phyloP scores from a whole-genome alignment of 495 filamentous ascomycete species.

The Chaetomidium leptoderma region DNA sequence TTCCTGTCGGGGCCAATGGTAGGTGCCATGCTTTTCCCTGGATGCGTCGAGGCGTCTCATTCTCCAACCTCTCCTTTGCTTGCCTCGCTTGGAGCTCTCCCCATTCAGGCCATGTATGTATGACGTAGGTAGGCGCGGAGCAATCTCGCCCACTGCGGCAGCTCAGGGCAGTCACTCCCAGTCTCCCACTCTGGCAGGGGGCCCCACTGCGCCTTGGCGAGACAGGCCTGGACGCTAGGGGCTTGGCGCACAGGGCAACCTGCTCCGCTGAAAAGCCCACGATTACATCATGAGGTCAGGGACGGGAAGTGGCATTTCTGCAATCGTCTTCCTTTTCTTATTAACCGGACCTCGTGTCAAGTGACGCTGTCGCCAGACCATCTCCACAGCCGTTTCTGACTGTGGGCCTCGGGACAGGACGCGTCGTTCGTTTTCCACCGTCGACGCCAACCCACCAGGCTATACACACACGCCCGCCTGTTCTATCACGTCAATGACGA shows the following conservation, averaged over 20 bases:
- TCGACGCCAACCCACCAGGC: neutral
- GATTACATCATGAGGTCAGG: constrained; percentile 12
- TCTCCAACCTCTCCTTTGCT: neutral
- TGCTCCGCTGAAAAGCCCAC: neutral
- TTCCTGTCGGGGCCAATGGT: neutral
- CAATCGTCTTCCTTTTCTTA: neutral
- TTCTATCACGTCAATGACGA: constrained; percentile 3
- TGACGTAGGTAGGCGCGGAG: constrained; percentile 6
- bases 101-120: constrained; percentile 4
- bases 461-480: neutral
- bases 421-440: neutral
- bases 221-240: neutral
- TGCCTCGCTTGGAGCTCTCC: neutral
- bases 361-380: neutral
- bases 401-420: neutral
- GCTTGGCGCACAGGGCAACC: constrained; percentile 2
- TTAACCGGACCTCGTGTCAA: neutral
- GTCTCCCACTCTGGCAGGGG: no score
- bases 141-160: neutral
- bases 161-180: no score
- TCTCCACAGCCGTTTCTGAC: neutral
- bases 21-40: neutral
- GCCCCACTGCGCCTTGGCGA: no score
- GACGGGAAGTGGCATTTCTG: no score
- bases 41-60: neutral